Evolutionary conservation across 179 eudicot species (phyloP), one percentile per base, ranked within the genome.

Genomic region (Camellia oleifera): DNA sequence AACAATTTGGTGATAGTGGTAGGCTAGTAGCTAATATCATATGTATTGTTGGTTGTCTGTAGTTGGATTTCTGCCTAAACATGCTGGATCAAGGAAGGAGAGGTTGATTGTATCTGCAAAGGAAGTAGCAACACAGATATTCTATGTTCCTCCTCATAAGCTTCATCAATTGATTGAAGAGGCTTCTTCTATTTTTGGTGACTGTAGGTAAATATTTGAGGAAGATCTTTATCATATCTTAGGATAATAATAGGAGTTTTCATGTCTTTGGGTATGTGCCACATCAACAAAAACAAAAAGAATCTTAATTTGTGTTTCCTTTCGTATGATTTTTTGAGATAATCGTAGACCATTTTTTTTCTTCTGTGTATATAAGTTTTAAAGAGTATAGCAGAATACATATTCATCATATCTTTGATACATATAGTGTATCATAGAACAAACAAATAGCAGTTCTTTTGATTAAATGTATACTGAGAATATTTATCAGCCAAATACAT

Each of bases 1-100:
- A 18, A 77, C 48, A 18, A 4, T 61, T 68, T 13, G 23, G 40
- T 4, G 4, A 44, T 72, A 23, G 3, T 62, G 2, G 53, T 32
- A 32, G 32, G 32, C 32, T 32, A 32, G 32, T 75, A 53, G 15
- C n/a, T 75, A 62, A 53, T 53, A 32, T 40, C 44, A 44, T 50
- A 32, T 56, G 8, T 32, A 1, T 75, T 42, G 23, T 42, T 78
- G 53, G 52, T 48, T 81, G 70, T 23, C 40, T 85, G 81, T 85
- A 96, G 99, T 92, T 85, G 99, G 99, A 52, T 96, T 96, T 86
- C 99, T 96, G 81, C 91, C 97, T 40, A 94, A 90, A 83, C 92
- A 91, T 78, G 89, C 91, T 66, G 82, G 91, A 63, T 86, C 92
- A 76, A 91, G 98, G 80, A 90, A 85, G 83, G 93, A 94, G 80